A percentile compares a stretch with the other conserved stretches of the same genome.
Evolutionary conservation across 1,284 basidiomycete species (phyloP).

Genomic region (Caloboletus firmus): DNA sequence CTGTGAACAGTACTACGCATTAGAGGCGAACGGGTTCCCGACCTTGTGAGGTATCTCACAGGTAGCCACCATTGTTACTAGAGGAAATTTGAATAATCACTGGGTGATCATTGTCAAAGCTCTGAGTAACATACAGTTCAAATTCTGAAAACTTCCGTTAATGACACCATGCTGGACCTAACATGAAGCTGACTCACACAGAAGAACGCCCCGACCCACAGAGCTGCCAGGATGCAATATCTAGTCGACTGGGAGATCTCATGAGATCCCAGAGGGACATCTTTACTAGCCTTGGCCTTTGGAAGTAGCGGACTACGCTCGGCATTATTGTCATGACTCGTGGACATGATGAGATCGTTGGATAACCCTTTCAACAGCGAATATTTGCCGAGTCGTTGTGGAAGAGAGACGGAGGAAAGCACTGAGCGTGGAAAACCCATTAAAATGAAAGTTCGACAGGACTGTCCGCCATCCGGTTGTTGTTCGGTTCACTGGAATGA

Average conservation of each 20-base stretch:
- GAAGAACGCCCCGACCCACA: slow-evolving; percentile 23
- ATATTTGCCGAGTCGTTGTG: background rate
- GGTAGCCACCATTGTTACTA: slow-evolving; percentile 31
- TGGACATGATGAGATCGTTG: background rate
- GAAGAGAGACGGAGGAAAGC: background rate
- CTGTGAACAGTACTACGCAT: slow-evolving; percentile 8
- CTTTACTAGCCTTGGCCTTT: background rate
- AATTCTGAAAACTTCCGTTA: slow-evolving; percentile 5
- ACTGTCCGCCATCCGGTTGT: too few species aligned
- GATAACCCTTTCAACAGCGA: background rate
- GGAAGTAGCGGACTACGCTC: slow-evolving; percentile 15
- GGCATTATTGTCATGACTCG: background rate
- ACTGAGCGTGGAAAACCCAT: background rate
- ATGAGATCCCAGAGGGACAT: slow-evolving; percentile 2
- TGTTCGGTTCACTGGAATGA: background rate
- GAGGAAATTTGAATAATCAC: background rate
- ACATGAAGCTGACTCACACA: slow-evolving; percentile 10
- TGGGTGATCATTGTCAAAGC: background rate
- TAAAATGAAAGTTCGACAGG: too few species aligned
- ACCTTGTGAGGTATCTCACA: slow-evolving; percentile 1
- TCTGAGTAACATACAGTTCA: slow-evolving; percentile 24
- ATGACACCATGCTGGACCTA: background rate
- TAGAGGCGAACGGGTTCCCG: background rate
- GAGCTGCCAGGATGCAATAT: slow-evolving; percentile 18
- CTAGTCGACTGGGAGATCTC: slow-evolving; percentile 7